phyloP scores from a whole-genome alignment of 805 yeast species.

The Candida anglica region DNA sequence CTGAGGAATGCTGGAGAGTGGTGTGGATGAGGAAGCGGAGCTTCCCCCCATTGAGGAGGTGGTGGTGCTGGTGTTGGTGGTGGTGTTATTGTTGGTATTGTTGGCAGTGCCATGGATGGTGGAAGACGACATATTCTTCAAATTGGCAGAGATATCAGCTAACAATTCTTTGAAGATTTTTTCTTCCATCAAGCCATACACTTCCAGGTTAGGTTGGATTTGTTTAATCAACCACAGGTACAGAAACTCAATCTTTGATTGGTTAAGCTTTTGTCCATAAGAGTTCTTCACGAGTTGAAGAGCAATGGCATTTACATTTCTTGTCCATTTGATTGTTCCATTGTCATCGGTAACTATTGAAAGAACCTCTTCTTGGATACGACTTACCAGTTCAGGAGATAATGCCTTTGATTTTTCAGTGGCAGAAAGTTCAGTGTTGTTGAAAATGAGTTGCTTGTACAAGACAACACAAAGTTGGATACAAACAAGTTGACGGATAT shows the following conservation, averaged over 20 bases:
- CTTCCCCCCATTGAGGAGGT: slow-evolving; percentile 2
- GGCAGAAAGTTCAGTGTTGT: slow-evolving; percentile 23
- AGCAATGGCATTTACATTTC: slow-evolving; percentile 69
- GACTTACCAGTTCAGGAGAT: slow-evolving; percentile 34
- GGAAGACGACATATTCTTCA: slow-evolving; percentile 7
- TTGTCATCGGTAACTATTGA: slow-evolving; percentile 81
- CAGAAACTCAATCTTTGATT: slow-evolving; percentile 52
- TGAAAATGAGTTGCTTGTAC: slow-evolving; percentile 60
- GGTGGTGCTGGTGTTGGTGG: slow-evolving; percentile 4
- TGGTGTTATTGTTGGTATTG: slow-evolving; percentile 1
- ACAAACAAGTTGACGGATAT: slow-evolving; percentile 80
- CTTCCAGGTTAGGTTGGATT: slow-evolving; percentile 77
- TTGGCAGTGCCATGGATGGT: background rate
- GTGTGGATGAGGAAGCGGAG: slow-evolving; percentile 1
- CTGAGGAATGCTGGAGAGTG: slow-evolving; percentile 1
- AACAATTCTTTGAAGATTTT: slow-evolving; percentile 52
- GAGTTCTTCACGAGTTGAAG: slow-evolving; percentile 56
- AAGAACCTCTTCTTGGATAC: slow-evolving; percentile 65
- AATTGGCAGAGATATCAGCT: slow-evolving; percentile 25
- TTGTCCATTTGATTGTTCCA: slow-evolving; percentile 88
- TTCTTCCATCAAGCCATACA: slow-evolving; percentile 71
- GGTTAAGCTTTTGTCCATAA: slow-evolving; percentile 19
- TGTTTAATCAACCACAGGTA: slow-evolving; percentile 80
- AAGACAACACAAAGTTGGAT: slow-evolving; percentile 68
- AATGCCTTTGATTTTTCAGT: slow-evolving; percentile 12